These are phyloP conservation scores for Penstemon eatonii DNA, from an alignment of 257 asterid species.

Conservation along the genomic window DNA sequence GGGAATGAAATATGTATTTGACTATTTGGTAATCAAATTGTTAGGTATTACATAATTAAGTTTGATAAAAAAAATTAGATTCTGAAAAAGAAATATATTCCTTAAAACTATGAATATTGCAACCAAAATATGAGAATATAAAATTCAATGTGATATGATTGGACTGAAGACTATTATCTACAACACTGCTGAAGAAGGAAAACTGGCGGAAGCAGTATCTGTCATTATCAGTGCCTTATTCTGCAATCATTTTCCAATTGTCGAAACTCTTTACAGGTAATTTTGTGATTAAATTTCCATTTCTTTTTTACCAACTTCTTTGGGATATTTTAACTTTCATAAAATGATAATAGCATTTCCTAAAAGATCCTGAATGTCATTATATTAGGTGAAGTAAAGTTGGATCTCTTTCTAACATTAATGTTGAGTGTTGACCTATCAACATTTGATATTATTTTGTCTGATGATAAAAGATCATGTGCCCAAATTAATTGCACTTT, in stretches of 20 bases:
- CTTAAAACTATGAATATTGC: too few relatives aligned
- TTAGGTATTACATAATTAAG: too few relatives aligned
- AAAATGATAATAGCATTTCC: slow-evolving; percentile 3
- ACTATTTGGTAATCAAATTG: too few relatives aligned
- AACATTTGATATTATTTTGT: neutral
- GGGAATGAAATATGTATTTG: too few relatives aligned
- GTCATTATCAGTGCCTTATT: neutral
- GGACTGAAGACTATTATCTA: neutral
- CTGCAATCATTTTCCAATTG: neutral
- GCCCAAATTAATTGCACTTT: too few relatives aligned
- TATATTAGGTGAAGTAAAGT: too few relatives aligned
- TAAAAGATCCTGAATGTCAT: neutral
- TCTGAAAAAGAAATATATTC: too few relatives aligned
- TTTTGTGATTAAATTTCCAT: neutral
- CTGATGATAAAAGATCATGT: too few relatives aligned
- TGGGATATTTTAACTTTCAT: slow-evolving; percentile 13
- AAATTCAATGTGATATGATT: slow-evolving; percentile 14
- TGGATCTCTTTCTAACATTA: too few relatives aligned
- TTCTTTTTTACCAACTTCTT: neutral
- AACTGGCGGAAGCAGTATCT: neutral
- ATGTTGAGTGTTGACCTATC: neutral
- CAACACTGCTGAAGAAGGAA: neutral
- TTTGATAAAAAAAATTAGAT: too few relatives aligned
- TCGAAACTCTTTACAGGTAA: neutral
- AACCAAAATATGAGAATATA: too few relatives aligned